Evolutionary conservation across 352 stramenopile genomes (phyloP).

Genomic region (Pythium brassicae): DNA sequence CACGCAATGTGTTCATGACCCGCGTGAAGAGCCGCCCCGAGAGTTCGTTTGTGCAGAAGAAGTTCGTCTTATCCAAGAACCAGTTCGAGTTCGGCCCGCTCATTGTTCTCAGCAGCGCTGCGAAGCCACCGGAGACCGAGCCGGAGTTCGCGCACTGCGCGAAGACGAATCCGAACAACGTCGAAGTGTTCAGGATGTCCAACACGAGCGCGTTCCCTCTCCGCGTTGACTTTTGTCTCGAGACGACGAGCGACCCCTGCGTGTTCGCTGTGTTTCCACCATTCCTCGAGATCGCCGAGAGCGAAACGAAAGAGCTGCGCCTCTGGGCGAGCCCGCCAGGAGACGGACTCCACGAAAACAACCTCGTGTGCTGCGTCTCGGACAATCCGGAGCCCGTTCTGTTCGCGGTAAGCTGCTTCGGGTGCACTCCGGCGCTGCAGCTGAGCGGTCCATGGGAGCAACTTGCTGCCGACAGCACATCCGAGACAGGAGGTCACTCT

Average conservation of each 20-base stretch:
- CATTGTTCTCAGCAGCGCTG: conserved; percentile 33
- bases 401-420: conserved; percentile 86
- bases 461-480: conserved; percentile 40
- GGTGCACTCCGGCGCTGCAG: conserved; percentile 71
- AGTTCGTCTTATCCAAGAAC: conserved; percentile 87
- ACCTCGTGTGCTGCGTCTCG: conserved; percentile 84
- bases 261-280: conserved; percentile 77
- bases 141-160: conserved; percentile 44
- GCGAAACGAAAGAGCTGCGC: conserved; percentile 88
- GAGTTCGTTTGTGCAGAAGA: conserved; percentile 75
- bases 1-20: conserved; percentile 94
- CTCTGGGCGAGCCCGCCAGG: conserved; percentile 87
- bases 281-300: conserved; percentile 71
- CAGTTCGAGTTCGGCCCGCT: conserved; percentile 93
- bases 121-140: conserved; percentile 29
- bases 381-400: conserved; percentile 89
- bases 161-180: conserved; percentile 62
- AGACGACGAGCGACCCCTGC: conserved; percentile 15
- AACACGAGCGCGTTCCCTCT: conserved; percentile 83
- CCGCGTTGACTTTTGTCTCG: conserved; percentile 54
- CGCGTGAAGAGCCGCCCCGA: conserved; percentile 82
- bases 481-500: conserved; percentile 24
- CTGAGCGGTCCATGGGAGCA: conserved; percentile 87
- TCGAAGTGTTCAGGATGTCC: conserved; percentile 90
- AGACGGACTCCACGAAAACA: conserved; percentile 62